phyloP scores from a whole-genome alignment of 805 yeast genomes.

The Hagleromyces aurorensis region DNA sequence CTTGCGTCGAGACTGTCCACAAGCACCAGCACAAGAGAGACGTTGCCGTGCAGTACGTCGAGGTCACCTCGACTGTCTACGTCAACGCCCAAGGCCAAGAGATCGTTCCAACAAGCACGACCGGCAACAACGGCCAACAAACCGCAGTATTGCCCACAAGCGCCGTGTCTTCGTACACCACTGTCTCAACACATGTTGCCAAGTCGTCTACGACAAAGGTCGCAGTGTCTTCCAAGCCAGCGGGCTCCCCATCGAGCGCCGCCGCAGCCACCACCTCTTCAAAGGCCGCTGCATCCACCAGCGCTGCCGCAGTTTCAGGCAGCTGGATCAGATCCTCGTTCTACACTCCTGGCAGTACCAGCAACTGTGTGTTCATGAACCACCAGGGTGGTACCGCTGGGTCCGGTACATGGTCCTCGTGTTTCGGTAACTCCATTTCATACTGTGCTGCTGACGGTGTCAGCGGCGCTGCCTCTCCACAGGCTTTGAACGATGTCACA shows the following conservation, averaged over 20 bases:
- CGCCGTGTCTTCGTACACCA: slow-evolving; percentile 11
- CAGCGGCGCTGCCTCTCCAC: slow-evolving; percentile 61
- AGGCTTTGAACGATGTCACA: slow-evolving; percentile 59
- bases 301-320: slow-evolving; percentile 37
- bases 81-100: slow-evolving; percentile 50
- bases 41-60: slow-evolving; percentile 53
- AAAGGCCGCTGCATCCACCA: slow-evolving; percentile 31
- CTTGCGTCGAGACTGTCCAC: slow-evolving; percentile 25
- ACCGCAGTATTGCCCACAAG: slow-evolving; percentile 15
- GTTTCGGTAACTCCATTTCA: slow-evolving; percentile 90
- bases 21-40: slow-evolving; percentile 51
- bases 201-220: slow-evolving; percentile 13
- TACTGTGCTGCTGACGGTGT: slow-evolving; percentile 73
- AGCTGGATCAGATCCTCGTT: slow-evolving; percentile 72
- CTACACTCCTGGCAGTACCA: slow-evolving; percentile 64
- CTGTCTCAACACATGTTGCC: slow-evolving; percentile 12
- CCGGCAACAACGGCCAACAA: slow-evolving; percentile 18
- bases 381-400: slow-evolving; percentile 75
- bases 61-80: slow-evolving; percentile 71
- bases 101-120: too few species aligned
- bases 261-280: slow-evolving; percentile 27
- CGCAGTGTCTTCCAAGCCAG: slow-evolving; percentile 23
- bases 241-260: slow-evolving; percentile 23
- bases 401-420: slow-evolving; percentile 80
- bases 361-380: slow-evolving; percentile 78